Evolutionary conservation across 768 basidiomycete genomes (phyloP).

Genomic region (Termitomyces sp.): DNA sequence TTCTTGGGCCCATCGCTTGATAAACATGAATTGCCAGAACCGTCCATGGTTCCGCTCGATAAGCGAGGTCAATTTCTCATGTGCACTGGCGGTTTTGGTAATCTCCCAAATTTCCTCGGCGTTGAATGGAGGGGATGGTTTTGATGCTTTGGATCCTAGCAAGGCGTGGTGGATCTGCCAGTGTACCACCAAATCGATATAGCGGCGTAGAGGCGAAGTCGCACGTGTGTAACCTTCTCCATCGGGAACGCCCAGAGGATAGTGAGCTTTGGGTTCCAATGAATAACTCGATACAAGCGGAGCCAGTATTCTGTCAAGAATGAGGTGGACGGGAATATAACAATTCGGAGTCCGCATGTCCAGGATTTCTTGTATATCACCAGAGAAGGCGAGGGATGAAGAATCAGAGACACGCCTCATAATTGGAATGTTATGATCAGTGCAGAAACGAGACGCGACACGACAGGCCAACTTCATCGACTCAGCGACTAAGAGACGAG

Average conservation of each 20-base stretch:
- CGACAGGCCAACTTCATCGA: constrained; percentile 80
- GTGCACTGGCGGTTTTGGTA: constrained; percentile 33
- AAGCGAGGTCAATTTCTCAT: constrained; percentile 34
- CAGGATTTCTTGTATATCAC: constrained; percentile 43
- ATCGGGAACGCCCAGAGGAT: constrained; percentile 62
- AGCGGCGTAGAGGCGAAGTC: constrained; percentile 89
- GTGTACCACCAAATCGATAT: constrained; percentile 76
- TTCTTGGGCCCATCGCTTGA: constrained; percentile 38
- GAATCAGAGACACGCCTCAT: constrained; percentile 53
- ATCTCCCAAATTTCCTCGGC: constrained; percentile 44
- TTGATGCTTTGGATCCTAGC: constrained; percentile 34
- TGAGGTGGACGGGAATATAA: constrained; percentile 38
- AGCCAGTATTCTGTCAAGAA: constrained; percentile 31
- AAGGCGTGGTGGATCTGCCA: constrained; percentile 92
- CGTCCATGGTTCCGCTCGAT: constrained; percentile 28
- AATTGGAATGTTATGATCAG: constrained; percentile 57
- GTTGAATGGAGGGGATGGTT: constrained; percentile 40
- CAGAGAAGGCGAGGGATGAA: constrained; percentile 28
- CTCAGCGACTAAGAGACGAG: constrained; percentile 68
- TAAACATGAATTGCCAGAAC: constrained; percentile 35
- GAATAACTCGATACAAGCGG: constrained; percentile 41
- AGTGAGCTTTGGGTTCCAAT: constrained; percentile 62
- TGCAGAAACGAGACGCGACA: constrained; percentile 69
- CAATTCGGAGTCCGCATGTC: constrained; percentile 45
- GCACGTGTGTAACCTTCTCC: constrained; percentile 80